Evolutionary conservation across 257 asterid genomes (phyloP), one percentile per base, ranked within the genome.

Genomic region (Scutellaria minor): DNA sequence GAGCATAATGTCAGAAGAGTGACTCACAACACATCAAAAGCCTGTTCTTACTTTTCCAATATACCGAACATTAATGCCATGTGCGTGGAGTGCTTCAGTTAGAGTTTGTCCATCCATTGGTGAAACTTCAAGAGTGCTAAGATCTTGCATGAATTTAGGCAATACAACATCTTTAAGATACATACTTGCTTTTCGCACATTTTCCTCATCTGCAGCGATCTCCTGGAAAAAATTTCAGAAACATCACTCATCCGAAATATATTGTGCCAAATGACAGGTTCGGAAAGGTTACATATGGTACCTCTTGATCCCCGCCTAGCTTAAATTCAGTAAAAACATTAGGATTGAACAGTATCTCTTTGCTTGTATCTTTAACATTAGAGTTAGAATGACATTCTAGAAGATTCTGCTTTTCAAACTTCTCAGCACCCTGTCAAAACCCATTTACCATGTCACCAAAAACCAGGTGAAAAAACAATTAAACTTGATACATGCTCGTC

Each of bases 61-160:
- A 75, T 92, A 92, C 39, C 98, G 98, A 77, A 90, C 80, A 60
- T 92, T 92, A 68, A 92, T 84, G 76, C 98, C 98, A 78, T 88
- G 92, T 50, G 96, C 92, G 83, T 88, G 98, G 72, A 92, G 92
- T 51, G 96, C 94, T 70, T 92, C 98, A 64, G 97, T 92, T 70
- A 92, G 81, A 56, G 98, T 90, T 53, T 88, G 97, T 24, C 98
- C 98, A 82, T 92, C 97, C 97, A 90, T 90, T 48, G 98, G 98
- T 63, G 98, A 92, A 85, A 92, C 95, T 78, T 92, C 98, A 66
- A 92, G 98, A 60, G 90, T 80, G 76, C 88, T 73, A 66, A 92
- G 90, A 83, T 92, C 97, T 77, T 84, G 81, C 62, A 88, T 72
- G 82, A 92, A 90, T 79, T 90, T 92, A 15, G 95, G 94, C 58